A percentile compares a stretch with the other conserved stretches of the same genome.
phyloP scores from a whole-genome alignment of 176 grass and related monocot species.

The Calamus simplicifolius region DNA sequence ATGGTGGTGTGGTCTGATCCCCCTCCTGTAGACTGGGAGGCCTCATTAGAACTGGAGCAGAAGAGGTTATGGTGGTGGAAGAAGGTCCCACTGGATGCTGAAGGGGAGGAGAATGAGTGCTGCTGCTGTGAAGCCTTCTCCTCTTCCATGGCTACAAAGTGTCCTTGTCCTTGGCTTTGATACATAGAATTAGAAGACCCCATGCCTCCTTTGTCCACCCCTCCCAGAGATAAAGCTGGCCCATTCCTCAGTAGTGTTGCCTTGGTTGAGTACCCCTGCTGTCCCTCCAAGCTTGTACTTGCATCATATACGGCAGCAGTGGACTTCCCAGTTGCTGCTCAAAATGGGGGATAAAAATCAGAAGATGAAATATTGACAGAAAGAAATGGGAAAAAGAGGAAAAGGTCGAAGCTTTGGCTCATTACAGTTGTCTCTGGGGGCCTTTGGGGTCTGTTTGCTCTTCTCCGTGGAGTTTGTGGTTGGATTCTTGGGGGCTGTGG shows the following conservation, averaged over 20 bases:
- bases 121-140: background rate
- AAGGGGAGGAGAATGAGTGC: too few species aligned
- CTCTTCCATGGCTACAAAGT: background rate
- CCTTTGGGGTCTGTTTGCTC: background rate
- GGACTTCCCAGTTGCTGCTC: background rate
- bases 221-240: background rate
- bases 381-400: too few species aligned
- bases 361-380: background rate
- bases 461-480: background rate
- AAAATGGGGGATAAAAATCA: background rate
- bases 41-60: slow-evolving; percentile 20
- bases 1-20: slow-evolving; percentile 32
- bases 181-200: background rate
- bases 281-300: background rate
- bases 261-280: background rate
- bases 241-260: background rate
- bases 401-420: too few species aligned
- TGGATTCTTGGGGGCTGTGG: slow-evolving; percentile 34
- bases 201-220: background rate
- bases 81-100: too few species aligned
- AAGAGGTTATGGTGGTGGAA: too few species aligned
- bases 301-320: background rate
- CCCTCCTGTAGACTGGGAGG: slow-evolving; percentile 42
- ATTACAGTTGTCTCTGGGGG: slow-evolving; percentile 5
- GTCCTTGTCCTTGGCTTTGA: background rate